These are phyloP conservation scores for Galerina marginata DNA, from an alignment of 768 basidiomycete species.

Conservation along the genomic window DNA sequence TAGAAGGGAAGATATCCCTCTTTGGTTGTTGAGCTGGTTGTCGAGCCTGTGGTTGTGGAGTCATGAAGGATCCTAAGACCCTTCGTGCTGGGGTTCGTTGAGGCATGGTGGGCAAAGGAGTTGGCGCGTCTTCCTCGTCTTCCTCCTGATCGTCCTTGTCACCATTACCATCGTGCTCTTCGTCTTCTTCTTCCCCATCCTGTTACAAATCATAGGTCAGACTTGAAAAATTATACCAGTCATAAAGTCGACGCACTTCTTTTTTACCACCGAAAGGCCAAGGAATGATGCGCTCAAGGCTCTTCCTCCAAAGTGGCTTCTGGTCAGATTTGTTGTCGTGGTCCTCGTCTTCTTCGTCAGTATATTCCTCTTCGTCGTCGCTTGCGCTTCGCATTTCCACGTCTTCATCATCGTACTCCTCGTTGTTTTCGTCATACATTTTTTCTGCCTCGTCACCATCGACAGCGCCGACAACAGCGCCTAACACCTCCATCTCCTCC, in stretches of 20 bases:
- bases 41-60: conserved; percentile 48
- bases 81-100: conserved; percentile 37
- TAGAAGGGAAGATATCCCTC: conserved; percentile 18
- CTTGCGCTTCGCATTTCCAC: conserved; percentile 26
- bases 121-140: conserved; percentile 24
- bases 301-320: conserved; percentile 49
- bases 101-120: conserved; percentile 18
- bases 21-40: conserved; percentile 10
- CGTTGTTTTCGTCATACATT: conserved; percentile 29
- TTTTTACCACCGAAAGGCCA: conserved; percentile 45
- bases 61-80: conserved; percentile 56
- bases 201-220: background rate
- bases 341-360: conserved; percentile 35
- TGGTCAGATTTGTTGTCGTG: conserved; percentile 30
- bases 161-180: conserved; percentile 28
- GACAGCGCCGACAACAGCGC: conserved; percentile 41
- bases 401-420: conserved; percentile 23
- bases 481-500: conserved; percentile 57
- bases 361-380: conserved; percentile 20
- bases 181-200: conserved; percentile 20
- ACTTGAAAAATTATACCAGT: background rate
- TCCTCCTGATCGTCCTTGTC: conserved; percentile 22
- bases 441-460: conserved; percentile 34
- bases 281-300: conserved; percentile 41
- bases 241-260: conserved; percentile 23